Evolutionary conservation across 2,329 filamentous ascomycete species (phyloP), one percentile per base, ranked within the genome.

Genomic region (Stagonosporopsis tanaceti): DNA sequence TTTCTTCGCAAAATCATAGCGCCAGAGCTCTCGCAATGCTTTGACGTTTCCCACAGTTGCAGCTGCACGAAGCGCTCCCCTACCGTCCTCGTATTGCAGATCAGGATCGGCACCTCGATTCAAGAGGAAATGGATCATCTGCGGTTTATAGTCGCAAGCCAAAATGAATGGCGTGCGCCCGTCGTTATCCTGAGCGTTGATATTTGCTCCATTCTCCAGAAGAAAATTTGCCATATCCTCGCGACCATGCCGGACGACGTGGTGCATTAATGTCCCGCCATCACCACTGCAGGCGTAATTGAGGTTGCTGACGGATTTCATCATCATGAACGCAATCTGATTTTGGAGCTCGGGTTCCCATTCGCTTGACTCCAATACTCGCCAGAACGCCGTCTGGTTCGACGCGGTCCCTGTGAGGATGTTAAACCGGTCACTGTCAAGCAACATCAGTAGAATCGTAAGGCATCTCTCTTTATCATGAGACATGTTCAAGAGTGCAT

Each of bases 221-320:
- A 93, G 50, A 90, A 96, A 77, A 87, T 97, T 69, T 86, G 90
- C 59, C 82, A 84, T 59, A 82, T 96, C 34, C 89, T 88, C 67
- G 84, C 85, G 45, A 9, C 57, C 48, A 22, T 59, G 44, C 6
- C 59, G 40, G 6, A 56, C 47, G 1, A 64, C 66, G 8, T 63
- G 60, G 44, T 69, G 66, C n/a, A 70, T 57, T 15, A 62, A 24
- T 4, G 61, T 70, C 37, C 57, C 59, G 7, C 62, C 64, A 5
- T 63, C 57, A 15, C 53, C 52, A 17, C 56, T 42, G 24, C 57
- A 53, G 28, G 65, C 62, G 6, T 38, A 48, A 25, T 65, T 57
- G 24, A 66, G 47, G 25, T 68, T 50, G 6, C 45, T 20, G 4
- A 63, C 51, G 20, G 56, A 61, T 6, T 66, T 50, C 12, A 69